phyloP scores from a whole-genome alignment of 805 yeast genomes.

The Zygoascus ofunaensis region DNA sequence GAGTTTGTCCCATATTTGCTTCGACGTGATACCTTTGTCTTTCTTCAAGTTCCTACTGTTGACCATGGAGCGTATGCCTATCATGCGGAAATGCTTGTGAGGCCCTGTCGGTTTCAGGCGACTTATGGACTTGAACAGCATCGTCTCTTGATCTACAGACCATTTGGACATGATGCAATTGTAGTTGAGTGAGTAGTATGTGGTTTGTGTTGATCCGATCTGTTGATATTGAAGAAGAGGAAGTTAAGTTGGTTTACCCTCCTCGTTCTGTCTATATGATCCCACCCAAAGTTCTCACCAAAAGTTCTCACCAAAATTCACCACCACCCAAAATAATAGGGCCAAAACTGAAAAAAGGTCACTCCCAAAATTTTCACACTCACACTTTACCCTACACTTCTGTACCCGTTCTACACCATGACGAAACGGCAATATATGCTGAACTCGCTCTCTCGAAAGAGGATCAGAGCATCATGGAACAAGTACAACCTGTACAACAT shows the following conservation, averaged over 20 bases:
- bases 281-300: too few relatives aligned
- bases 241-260: too few relatives aligned
- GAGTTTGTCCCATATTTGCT: conserved; percentile 52
- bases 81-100: conserved; percentile 31
- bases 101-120: conserved; percentile 61
- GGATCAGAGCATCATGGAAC: conserved; percentile 80
- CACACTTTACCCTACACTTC: too few relatives aligned
- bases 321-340: too few relatives aligned
- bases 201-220: too few relatives aligned
- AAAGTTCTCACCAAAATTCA: too few relatives aligned
- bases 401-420: conserved; percentile 9
- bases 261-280: too few relatives aligned
- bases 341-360: too few relatives aligned
- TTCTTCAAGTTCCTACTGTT: conserved; percentile 4
- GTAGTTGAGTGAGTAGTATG: too few relatives aligned
- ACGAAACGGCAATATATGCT: conserved; percentile 19
- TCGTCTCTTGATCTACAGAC: conserved; percentile 54
- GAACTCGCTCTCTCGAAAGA: conserved; percentile 29
- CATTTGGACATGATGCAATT: conserved; percentile 36
- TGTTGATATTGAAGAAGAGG: too few relatives aligned
- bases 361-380: too few relatives aligned
- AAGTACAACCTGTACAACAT: conserved; percentile 83
- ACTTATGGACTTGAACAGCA: conserved; percentile 51
- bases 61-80: conserved; percentile 25
- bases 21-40: conserved; percentile 31